These are phyloP conservation scores for Pseudogymnoascus sp. DNA, from an alignment of 2,329 filamentous ascomycete species.

Conservation along the genomic window DNA sequence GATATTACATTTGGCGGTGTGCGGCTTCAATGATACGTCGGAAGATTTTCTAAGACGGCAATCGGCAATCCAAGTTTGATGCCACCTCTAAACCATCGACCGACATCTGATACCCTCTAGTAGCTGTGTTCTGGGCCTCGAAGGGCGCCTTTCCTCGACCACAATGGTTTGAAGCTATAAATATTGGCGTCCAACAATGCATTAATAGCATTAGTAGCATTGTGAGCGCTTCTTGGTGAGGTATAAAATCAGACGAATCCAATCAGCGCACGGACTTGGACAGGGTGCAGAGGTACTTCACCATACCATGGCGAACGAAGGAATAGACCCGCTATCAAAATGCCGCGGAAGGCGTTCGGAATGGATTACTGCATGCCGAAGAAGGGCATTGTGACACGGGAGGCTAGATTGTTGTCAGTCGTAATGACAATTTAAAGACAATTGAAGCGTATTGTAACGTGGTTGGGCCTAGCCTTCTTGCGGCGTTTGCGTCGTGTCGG, in stretches of 20 bases:
- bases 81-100: not conserved
- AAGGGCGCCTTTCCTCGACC: not conserved
- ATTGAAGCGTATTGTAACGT: not conserved
- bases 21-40: not conserved
- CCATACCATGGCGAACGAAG: not conserved
- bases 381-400: conserved; percentile 8
- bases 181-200: not conserved
- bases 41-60: conserved; percentile 2
- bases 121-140: not conserved
- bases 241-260: conserved; percentile 9
- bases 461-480: conserved; percentile 1
- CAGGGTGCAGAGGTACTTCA: conserved; percentile 1
- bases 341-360: not conserved
- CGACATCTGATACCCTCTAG: not conserved
- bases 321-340: conserved; percentile 1
- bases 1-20: conserved; percentile 10
- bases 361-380: conserved; percentile 8
- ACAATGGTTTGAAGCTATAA: conserved; percentile 7
- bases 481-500: conserved; percentile 5
- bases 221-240: conserved; percentile 1
- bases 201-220: conserved; percentile 8
- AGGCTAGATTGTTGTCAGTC: conserved; percentile 1
- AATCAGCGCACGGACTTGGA: conserved; percentile 3
- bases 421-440: not conserved
- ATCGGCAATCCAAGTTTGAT: not conserved